These are phyloP conservation scores for Botrytis galanthina DNA, from an alignment of 2,329 filamentous ascomycete genomes.

Conservation along the genomic window DNA sequence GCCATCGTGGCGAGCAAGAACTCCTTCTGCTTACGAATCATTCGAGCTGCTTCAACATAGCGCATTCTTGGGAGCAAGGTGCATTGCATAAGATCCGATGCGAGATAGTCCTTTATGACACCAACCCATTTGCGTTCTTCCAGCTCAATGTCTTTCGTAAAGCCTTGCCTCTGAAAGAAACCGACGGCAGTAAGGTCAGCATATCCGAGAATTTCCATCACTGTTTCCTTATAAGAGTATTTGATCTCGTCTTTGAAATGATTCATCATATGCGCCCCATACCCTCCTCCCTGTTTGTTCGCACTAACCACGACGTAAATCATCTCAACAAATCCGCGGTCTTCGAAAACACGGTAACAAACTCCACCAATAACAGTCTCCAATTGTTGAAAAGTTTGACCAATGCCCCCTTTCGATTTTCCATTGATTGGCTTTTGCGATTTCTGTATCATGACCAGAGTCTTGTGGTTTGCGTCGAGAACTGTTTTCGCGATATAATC, in stretches of 20 bases:
- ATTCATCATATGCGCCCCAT: not conserved
- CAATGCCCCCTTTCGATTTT: too few relatives aligned
- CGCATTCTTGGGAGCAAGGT: not conserved
- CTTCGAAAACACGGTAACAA: not conserved
- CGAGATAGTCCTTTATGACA: not conserved
- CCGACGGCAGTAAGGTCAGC: not conserved
- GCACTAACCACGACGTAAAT: not conserved
- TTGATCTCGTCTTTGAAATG: conserved; percentile 11
- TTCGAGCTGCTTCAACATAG: conserved; percentile 2
- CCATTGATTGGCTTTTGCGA: too few relatives aligned
- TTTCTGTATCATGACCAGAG: not conserved
- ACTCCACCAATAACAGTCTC: not conserved
- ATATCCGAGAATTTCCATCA: conserved; percentile 8
- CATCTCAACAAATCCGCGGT: not conserved
- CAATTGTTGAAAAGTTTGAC: not conserved
- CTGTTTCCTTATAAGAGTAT: not conserved
- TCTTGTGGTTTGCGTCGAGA: not conserved
- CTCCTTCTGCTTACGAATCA: conserved; percentile 12
- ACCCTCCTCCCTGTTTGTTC: not conserved
- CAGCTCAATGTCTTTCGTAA: not conserved
- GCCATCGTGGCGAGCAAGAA: not conserved
- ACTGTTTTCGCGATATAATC: not conserved
- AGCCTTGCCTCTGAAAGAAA: conserved; percentile 10
- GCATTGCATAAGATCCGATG: conserved; percentile 1
- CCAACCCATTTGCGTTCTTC: not conserved